Base-by-base conservation (phyloP, 2,329 filamentous ascomycete species). In the Amauroascus verrucosus region DNA sequence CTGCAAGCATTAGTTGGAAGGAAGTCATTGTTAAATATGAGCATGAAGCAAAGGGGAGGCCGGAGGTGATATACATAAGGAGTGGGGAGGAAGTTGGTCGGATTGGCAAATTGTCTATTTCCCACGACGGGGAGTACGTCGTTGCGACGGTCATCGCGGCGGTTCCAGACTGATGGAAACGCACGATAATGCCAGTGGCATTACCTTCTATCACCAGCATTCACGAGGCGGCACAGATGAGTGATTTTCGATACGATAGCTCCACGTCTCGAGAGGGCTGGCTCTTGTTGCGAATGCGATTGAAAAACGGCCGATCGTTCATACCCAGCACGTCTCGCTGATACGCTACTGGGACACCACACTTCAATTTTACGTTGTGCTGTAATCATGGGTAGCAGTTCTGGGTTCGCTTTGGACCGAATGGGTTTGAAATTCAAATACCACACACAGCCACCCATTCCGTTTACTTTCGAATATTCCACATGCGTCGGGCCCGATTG, bases 41-140 rank as follows among this genome's bases (percentile, higher is more conserved):
- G 28, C 61, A 60, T 20, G 58, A 53, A 46, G 44, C 48, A 48
- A 62, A 57, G 56, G 64, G 64, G 1, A 61, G 64, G 49, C 70
- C 69, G 51, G 67, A 71, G 58, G 63, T 72, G 46, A 61, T 72
- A 6, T 71, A 67, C 59, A 50, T 68, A 57, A 62, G 59, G 47
- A 61, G 60, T 20, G 59, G 58, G 18, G 58, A 52, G n/a, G 57
- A 62, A 5, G 58, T 65, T 28, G 71, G 70, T n/a, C 77, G 81
- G 59, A 73, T 81, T 48, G 88, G 83, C 13, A 75, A 80, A 62
- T 65, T 95, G 43, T 91, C 85, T 56, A 94, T 96, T 61, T 93
- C 85, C 62, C 90, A 96, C 66, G 90, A 96, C 67, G 83, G 80
- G 1, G 84, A 88, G 6, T 95, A 89, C 69, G 88, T 88, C 26